A percentile compares a stretch with the other conserved stretches of the same genome.
These are phyloP conservation scores for Closterium sp. DNA, from an alignment of 139 green algal species.

Conservation along the genomic window DNA sequence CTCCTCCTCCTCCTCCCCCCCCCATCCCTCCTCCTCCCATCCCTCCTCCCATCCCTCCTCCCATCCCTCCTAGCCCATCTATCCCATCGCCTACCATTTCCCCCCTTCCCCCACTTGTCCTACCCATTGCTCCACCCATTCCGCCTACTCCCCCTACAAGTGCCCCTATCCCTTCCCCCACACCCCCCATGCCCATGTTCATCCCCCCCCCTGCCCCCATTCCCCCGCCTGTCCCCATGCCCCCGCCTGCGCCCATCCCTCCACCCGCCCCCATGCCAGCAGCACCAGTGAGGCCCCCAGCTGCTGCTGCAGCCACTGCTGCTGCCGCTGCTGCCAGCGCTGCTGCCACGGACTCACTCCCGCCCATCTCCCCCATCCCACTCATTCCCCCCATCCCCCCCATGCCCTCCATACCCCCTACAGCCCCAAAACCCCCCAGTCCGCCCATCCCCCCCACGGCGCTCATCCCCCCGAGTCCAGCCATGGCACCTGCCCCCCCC, in stretches of 20 bases:
- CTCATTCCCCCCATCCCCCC: not conserved
- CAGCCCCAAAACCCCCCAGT: not conserved
- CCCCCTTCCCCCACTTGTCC: not conserved
- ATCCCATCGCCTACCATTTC: not conserved
- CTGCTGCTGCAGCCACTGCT: not conserved
- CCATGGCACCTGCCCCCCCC: not conserved
- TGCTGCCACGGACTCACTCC: not conserved
- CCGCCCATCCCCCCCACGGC: not conserved
- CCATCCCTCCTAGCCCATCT: not conserved
- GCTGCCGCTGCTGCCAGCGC: not conserved
- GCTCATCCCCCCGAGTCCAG: not conserved
- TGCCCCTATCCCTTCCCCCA: not conserved
- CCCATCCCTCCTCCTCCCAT: not conserved
- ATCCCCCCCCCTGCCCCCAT: not conserved
- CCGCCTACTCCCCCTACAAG: not conserved
- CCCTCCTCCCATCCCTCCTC: not conserved
- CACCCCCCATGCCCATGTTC: not conserved
- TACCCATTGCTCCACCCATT: not conserved
- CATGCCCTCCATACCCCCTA: not conserved
- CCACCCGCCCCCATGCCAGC: not conserved
- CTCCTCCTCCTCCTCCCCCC: too few relatives aligned
- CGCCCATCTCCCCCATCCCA: not conserved
- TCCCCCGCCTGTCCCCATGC: not conserved
- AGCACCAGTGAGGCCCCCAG: not conserved
- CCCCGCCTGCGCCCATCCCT: not conserved